These are phyloP conservation scores for Cytidiella melzeri DNA, from an alignment of 768 basidiomycete species.

Conservation along the genomic window DNA sequence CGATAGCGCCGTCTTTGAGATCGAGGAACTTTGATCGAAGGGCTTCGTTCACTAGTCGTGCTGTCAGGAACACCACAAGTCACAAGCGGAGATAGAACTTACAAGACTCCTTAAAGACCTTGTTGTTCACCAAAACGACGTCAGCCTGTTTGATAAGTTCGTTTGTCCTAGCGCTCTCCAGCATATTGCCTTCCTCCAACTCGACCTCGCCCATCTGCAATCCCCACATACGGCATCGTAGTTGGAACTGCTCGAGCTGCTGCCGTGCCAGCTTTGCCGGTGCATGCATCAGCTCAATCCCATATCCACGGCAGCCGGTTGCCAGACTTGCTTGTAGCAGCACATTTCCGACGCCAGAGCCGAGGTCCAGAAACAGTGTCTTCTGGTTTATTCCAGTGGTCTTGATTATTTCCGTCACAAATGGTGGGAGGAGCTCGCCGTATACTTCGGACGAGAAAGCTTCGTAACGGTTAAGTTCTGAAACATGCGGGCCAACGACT, in stretches of 20 bases:
- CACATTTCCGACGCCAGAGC: slow-evolving; percentile 57
- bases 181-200: slow-evolving; percentile 83
- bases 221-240: slow-evolving; percentile 90
- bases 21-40: slow-evolving; percentile 89
- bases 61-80: not conserved
- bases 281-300: slow-evolving; percentile 69
- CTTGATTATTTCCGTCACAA: slow-evolving; percentile 50
- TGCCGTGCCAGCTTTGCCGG: slow-evolving; percentile 76
- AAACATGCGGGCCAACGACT: slow-evolving; percentile 85
- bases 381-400: slow-evolving; percentile 42
- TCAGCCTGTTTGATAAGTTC: slow-evolving; percentile 77
- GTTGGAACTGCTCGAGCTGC: slow-evolving; percentile 68
- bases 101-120: slow-evolving; percentile 73
- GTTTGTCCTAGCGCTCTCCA: slow-evolving; percentile 56
- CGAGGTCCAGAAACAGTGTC: slow-evolving; percentile 51
- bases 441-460: slow-evolving; percentile 84
- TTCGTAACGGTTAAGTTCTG: slow-evolving; percentile 71
- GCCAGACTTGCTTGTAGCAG: slow-evolving; percentile 50
- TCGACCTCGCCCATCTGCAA: slow-evolving; percentile 69
- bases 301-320: slow-evolving; percentile 44
- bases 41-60: slow-evolving; percentile 70
- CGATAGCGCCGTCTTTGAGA: slow-evolving; percentile 85
- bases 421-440: slow-evolving; percentile 81
- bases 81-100: slow-evolving; percentile 29
- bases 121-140: slow-evolving; percentile 88